Percentiles rank a stretch among this genome's conserved stretches.
Evolutionary conservation across 192 early-diverging fungal genomes (phyloP).

Genomic region (Entophlyctis luteolus): DNA sequence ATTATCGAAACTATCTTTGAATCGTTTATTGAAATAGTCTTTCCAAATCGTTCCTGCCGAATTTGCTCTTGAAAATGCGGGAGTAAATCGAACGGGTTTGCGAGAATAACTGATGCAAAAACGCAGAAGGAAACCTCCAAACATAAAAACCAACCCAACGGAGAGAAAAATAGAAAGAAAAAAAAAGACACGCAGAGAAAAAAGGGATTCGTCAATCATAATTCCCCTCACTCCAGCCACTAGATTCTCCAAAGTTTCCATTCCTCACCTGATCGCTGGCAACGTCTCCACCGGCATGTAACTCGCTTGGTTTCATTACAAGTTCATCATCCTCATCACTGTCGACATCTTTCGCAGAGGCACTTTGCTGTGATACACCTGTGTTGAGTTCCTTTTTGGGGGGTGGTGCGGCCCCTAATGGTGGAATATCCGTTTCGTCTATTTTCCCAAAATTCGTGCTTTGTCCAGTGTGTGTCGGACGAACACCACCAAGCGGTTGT

Average conservation of each 20-base stretch:
- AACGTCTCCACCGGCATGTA: conserved; percentile 51
- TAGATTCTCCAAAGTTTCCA: neutral
- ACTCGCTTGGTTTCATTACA: conserved; percentile 35
- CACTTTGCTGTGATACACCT: conserved; percentile 4
- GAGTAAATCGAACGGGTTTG: too few relatives aligned
- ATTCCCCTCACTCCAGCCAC: neutral
- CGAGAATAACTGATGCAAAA: neutral
- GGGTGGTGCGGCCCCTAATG: conserved; percentile 8
- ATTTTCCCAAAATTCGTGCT: conserved; percentile 21
- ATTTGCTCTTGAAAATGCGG: too few relatives aligned
- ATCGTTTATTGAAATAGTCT: too few relatives aligned
- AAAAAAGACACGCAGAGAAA: neutral
- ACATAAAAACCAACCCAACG: neutral
- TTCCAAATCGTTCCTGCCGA: too few relatives aligned
- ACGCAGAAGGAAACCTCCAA: neutral
- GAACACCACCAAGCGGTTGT: conserved; percentile 51
- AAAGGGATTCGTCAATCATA: neutral
- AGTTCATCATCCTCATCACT: conserved; percentile 61
- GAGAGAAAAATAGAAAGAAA: neutral
- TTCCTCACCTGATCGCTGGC: conserved; percentile 62
- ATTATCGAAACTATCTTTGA: too few relatives aligned
- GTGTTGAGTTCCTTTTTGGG: conserved; percentile 23
- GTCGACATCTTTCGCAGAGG: conserved; percentile 18
- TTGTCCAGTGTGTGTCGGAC: conserved; percentile 42
- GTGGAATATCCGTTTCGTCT: conserved; percentile 40